Percentiles rank a stretch among this genome's conserved stretches.
Evolutionary conservation across 169 alveolate genomes (phyloP).

Genomic region (Neospora caninum): DNA sequence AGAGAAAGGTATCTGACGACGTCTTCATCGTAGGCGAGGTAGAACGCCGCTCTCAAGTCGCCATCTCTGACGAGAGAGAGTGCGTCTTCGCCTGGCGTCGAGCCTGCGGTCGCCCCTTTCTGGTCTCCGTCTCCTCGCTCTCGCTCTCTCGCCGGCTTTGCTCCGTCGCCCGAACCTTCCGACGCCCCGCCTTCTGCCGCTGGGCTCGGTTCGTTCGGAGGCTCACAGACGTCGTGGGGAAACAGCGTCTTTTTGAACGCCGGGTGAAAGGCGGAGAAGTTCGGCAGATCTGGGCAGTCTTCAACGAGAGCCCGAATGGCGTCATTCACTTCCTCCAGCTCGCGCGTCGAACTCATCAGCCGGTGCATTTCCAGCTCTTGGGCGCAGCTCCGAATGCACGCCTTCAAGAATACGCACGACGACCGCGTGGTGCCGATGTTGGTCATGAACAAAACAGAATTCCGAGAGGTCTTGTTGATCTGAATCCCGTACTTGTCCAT

Average conservation of each 20-base stretch:
- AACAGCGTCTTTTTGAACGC: not conserved
- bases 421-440: constrained; percentile 77
- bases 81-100: not conserved
- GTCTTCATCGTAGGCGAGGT: constrained; percentile 74
- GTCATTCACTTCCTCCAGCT: constrained; percentile 36
- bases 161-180: not conserved
- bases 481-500: constrained; percentile 77
- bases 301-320: not conserved
- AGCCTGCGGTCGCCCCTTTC: not conserved
- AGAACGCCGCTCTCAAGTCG: constrained; percentile 73
- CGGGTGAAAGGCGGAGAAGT: constrained; percentile 68
- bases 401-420: constrained; percentile 70
- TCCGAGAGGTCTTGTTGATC: constrained; percentile 74
- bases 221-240: not conserved
- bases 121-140: not conserved
- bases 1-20: constrained; percentile 66
- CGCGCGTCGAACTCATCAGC: constrained; percentile 49
- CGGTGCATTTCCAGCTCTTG: constrained; percentile 60
- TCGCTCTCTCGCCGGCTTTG: not conserved
- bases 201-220: not conserved
- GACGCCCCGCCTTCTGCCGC: not conserved
- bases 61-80: constrained; percentile 68
- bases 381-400: constrained; percentile 67
- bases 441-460: constrained; percentile 74
- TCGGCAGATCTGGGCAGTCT: constrained; percentile 63